Evolutionary conservation across 257 asterid genomes (phyloP).

Genomic region (Solanum tarijense): DNA sequence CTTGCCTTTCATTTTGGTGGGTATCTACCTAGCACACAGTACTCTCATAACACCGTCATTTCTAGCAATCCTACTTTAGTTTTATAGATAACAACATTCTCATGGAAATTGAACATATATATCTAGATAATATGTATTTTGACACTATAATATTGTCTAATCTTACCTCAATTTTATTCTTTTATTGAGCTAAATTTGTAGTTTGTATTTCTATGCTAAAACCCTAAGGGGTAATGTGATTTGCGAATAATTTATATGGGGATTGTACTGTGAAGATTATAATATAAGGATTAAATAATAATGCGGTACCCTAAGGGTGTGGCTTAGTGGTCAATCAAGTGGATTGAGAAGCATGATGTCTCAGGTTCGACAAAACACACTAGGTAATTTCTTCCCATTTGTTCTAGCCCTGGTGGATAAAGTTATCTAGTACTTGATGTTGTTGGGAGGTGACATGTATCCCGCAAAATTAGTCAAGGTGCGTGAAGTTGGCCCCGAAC

Average conservation of each 20-base stretch:
- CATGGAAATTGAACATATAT: background rate
- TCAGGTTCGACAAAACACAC: background rate
- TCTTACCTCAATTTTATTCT: background rate
- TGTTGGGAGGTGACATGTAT: background rate
- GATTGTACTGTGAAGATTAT: background rate
- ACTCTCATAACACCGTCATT: background rate
- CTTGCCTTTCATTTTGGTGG: background rate
- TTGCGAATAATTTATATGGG: background rate
- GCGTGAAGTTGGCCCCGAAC: background rate
- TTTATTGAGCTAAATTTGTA: background rate
- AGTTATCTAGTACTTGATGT: background rate
- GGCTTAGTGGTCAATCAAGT: background rate
- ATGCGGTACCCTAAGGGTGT: background rate
- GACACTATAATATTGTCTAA: background rate
- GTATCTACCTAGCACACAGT: background rate
- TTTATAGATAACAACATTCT: background rate
- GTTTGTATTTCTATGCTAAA: background rate
- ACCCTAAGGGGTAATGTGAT: background rate
- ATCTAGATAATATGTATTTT: background rate
- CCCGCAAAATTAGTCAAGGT: background rate
- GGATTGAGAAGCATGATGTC: background rate
- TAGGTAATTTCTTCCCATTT: background rate
- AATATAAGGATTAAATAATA: background rate
- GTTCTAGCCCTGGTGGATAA: background rate
- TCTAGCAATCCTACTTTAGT: background rate